These are phyloP conservation scores for Chimonanthus praecox DNA, from an alignment of 164 flowering plant species.

Conservation along the genomic window DNA sequence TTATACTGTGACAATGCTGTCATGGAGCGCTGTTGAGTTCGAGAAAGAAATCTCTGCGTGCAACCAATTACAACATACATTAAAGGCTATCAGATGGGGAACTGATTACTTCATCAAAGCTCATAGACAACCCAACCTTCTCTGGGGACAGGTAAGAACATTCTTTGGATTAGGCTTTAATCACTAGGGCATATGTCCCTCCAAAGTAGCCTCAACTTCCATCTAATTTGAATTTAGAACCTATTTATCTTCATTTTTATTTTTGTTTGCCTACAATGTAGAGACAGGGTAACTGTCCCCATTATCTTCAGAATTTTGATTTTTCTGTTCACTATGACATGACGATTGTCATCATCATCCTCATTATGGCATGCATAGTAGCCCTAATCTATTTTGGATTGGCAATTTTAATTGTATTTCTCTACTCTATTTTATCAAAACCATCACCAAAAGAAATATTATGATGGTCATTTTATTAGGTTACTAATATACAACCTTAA, in stretches of 20 bases:
- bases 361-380: too few species aligned
- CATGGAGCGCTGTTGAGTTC: slow-evolving; percentile 74
- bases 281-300: too few species aligned
- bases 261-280: too few species aligned
- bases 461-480: too few species aligned
- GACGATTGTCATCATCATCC: too few species aligned
- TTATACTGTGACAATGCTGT: slow-evolving; percentile 57
- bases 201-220: neutral
- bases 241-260: too few species aligned
- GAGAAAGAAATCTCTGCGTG: slow-evolving; percentile 33
- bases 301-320: too few species aligned
- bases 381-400: too few species aligned
- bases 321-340: too few species aligned
- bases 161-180: neutral
- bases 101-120: slow-evolving; percentile 82
- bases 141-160: slow-evolving; percentile 58
- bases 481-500: too few species aligned
- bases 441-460: neutral
- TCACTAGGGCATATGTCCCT: neutral
- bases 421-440: neutral
- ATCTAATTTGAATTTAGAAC: neutral
- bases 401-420: neutral
- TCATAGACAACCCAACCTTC: slow-evolving; percentile 48
- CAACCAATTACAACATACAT: slow-evolving; percentile 43
- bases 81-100: slow-evolving; percentile 73